These are phyloP conservation scores for Suillus subluteus DNA, from an alignment of 768 basidiomycete genomes.

Conservation along the genomic window DNA sequence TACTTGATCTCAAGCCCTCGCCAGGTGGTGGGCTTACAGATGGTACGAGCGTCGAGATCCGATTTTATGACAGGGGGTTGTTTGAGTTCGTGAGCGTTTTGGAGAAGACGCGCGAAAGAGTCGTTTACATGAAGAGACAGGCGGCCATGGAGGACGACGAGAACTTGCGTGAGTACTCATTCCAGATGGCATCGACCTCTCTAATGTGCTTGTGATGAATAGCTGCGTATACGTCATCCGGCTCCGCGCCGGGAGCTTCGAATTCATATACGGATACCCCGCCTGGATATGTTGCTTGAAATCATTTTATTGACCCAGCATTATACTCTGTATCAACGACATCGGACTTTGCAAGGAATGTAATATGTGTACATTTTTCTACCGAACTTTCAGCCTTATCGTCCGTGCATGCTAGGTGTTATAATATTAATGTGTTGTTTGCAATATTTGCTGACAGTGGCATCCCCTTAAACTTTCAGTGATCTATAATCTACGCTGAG, in stretches of 20 bases:
- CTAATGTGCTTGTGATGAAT: neutral
- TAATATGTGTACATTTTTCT: neutral
- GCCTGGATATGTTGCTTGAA: conserved; percentile 33
- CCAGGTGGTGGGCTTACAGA: conserved; percentile 65
- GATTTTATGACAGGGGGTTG: conserved; percentile 68
- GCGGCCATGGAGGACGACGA: conserved; percentile 36
- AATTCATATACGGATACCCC: conserved; percentile 30
- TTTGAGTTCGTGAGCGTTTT: conserved; percentile 73
- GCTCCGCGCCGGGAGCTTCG: conserved; percentile 19
- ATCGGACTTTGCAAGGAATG: neutral
- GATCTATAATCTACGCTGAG: neutral
- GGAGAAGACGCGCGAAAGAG: conserved; percentile 78
- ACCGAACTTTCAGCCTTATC: neutral
- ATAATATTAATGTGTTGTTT: neutral
- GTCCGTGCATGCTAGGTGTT: neutral
- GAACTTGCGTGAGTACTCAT: conserved; percentile 30
- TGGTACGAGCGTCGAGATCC: conserved; percentile 68
- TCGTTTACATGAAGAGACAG: conserved; percentile 75
- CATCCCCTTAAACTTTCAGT: neutral
- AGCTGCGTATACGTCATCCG: conserved; percentile 35
- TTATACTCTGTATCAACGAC: conserved; percentile 7
- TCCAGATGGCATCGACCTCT: neutral
- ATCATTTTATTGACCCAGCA: neutral
- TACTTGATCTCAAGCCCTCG: conserved; percentile 68
- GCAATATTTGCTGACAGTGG: neutral